phyloP scores from a whole-genome alignment of 192 early-diverging fungal genomes.

The Mortierella antarctica region DNA sequence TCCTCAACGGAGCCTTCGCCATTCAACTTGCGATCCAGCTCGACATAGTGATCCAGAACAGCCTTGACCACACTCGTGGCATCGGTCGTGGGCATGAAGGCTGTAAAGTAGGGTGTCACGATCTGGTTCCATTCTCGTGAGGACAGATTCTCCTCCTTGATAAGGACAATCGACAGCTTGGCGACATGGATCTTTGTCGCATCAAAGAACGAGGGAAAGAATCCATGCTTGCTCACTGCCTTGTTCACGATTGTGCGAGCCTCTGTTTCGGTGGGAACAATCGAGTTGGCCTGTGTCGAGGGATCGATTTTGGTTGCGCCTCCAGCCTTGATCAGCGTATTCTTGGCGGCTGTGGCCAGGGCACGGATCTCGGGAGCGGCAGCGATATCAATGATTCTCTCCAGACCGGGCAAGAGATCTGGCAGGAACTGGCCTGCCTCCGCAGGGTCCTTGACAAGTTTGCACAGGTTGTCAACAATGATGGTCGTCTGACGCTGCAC shows the following conservation, averaged over 20 bases:
- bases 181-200: constrained; percentile 67
- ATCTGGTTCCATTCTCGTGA: constrained; percentile 68
- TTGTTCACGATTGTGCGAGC: constrained; percentile 56
- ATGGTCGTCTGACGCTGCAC: constrained; percentile 78
- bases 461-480: constrained; percentile 89
- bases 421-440: constrained; percentile 84
- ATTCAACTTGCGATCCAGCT: constrained; percentile 53
- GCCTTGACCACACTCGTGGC: constrained; percentile 52
- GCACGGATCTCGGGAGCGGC: constrained; percentile 81
- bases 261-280: constrained; percentile 49
- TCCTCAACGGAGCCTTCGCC: constrained; percentile 56
- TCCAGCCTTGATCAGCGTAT: constrained; percentile 75
- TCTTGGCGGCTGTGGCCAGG: constrained; percentile 69
- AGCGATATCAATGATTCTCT: constrained; percentile 75
- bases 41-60: constrained; percentile 45
- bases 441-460: constrained; percentile 84
- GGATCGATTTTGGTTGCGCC: constrained; percentile 56
- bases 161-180: constrained; percentile 62
- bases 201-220: constrained; percentile 62
- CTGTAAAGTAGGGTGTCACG: constrained; percentile 62
- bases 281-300: constrained; percentile 11
- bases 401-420: constrained; percentile 76
- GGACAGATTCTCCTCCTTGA: constrained; percentile 68
- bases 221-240: constrained; percentile 58
- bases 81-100: constrained; percentile 65